Base-by-base conservation (phyloP, 352 stramenopile species). In the Globisporangium camurandrum region DNA sequence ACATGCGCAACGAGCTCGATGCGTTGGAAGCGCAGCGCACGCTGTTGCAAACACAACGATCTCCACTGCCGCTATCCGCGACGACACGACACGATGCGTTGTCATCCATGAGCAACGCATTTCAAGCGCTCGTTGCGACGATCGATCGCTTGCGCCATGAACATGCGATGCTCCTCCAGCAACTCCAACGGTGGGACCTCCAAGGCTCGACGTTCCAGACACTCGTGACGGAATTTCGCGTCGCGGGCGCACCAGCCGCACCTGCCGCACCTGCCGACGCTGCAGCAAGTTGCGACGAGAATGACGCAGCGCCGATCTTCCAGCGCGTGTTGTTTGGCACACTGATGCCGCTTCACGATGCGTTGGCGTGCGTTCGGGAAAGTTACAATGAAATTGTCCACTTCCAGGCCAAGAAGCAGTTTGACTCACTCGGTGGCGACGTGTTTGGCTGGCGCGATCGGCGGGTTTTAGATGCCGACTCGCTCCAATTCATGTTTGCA, bases 311-410 rank as follows among this genome's bases (percentile, higher is more conserved):
- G 4, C 66, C 71, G 4, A 64, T 88, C 31, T 73, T 86, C 37
- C 73, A 85, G 52, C 59, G 62, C 4, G 59, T 86, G 48, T 61
- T 88, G 12, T 69, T 75, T 22, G 46, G 43, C 0, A 56, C 57
- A 7, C 71, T 71, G 2, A 58, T 88, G 51, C 4, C 64, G 6
- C 42, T 66, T 2, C 51, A 59, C 0, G 63, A 75, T 23, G 73
- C 71, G 33, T 69, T 72, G 43, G 58, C 51, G 11, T 73, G 71
- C 19, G 71, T 88, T 14, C 63, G 70, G 37, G 62, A 66, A 36
- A 84, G 68, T 49, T 86, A 74, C 49, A 58, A 74, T 19, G 65
- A 77, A 36, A 88, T 88, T 65, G 82, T 83, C 67, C 56, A 62
- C 10, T 75, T 79, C 44, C 65, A 71, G 11, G 57, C 48, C 46